phyloP scores from a whole-genome alignment of 106 monocot species.

The Acorus calamus region DNA sequence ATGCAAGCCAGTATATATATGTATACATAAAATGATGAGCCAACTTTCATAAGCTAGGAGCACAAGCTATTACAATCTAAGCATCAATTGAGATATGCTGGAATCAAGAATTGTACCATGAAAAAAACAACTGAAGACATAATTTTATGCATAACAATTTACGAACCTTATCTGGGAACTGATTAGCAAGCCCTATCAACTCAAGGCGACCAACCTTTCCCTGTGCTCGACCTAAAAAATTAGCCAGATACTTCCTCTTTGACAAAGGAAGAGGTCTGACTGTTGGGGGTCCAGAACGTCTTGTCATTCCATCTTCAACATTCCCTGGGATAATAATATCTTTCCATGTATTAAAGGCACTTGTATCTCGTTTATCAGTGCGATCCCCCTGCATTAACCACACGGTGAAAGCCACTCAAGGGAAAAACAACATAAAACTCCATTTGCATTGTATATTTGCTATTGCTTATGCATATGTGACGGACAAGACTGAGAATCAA shows the following conservation, averaged over 20 bases:
- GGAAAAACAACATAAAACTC: neutral
- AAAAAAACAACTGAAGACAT: too few species aligned
- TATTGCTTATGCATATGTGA: too few species aligned
- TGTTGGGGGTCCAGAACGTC: conserved; percentile 22
- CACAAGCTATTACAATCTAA: too few species aligned
- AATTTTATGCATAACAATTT: neutral
- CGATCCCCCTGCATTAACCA: conserved; percentile 68
- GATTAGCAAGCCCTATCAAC: conserved; percentile 74
- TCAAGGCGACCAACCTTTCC: conserved; percentile 89
- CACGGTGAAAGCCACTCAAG: neutral
- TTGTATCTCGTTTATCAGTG: conserved; percentile 82
- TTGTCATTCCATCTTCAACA: conserved; percentile 89
- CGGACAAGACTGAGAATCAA: neutral
- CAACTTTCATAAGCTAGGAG: too few species aligned
- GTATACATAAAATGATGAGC: too few species aligned
- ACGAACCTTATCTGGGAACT: conserved; percentile 82
- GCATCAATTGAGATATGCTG: too few species aligned
- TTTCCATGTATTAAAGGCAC: conserved; percentile 97
- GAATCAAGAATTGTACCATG: too few species aligned
- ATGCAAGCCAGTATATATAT: too few species aligned
- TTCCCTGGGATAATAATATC: conserved; percentile 97
- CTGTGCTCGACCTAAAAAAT: conserved; percentile 90
- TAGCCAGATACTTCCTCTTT: conserved; percentile 82
- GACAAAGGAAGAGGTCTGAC: conserved; percentile 76
- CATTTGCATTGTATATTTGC: too few species aligned